Evolutionary conservation across 1,284 basidiomycete genomes (phyloP).

Genomic region (Somion occarium): DNA sequence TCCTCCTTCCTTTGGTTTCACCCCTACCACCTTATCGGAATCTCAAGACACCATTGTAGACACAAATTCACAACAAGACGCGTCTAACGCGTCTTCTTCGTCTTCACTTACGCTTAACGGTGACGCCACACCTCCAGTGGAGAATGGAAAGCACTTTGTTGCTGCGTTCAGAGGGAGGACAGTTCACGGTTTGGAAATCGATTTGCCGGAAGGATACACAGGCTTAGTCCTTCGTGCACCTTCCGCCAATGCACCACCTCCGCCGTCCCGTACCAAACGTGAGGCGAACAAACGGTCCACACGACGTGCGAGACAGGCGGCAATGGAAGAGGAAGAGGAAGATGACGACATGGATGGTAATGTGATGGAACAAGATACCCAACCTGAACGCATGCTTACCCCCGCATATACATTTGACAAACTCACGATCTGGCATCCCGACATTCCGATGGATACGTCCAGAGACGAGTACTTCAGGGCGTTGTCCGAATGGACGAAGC

Average conservation of each 20-base stretch:
- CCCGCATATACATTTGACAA: constrained; percentile 52
- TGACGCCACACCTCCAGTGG: neutral
- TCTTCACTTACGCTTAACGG: constrained; percentile 1
- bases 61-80: neutral
- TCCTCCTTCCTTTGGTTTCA: constrained; percentile 19
- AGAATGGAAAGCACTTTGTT: constrained; percentile 36
- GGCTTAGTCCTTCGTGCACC: constrained; percentile 53
- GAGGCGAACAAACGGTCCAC: neutral
- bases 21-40: neutral
- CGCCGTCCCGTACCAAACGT: constrained; percentile 13
- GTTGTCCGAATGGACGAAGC: constrained; percentile 59
- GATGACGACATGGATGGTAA: constrained; percentile 24
- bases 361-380: neutral
- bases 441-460: constrained; percentile 60
- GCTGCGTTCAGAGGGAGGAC: constrained; percentile 70
- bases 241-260: constrained; percentile 12
- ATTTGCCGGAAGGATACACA: constrained; percentile 59
- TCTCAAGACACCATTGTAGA: constrained; percentile 11
- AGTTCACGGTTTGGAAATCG: constrained; percentile 59
- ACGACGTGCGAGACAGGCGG: constrained; percentile 3
- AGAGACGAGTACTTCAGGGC: constrained; percentile 65
- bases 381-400: constrained; percentile 23
- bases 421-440: constrained; percentile 69
- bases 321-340: constrained; percentile 10
- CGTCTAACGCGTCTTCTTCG: constrained; percentile 6